These are phyloP conservation scores for Cyberlindnera japonica DNA, from an alignment of 805 yeast genomes.

Conservation along the genomic window DNA sequence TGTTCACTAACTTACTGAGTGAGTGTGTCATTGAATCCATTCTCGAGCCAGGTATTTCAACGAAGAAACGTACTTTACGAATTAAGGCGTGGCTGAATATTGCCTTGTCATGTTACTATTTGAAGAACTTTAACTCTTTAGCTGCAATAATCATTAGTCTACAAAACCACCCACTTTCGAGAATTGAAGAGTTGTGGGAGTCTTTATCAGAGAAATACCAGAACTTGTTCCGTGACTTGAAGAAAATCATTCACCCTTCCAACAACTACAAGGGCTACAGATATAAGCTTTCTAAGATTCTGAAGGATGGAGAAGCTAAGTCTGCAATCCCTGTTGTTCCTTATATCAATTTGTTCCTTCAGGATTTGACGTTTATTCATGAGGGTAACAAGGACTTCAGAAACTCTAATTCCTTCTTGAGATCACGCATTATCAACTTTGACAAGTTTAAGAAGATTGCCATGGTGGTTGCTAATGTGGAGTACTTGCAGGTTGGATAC, in stretches of 20 bases:
- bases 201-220: slow-evolving; percentile 54
- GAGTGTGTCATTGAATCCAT: slow-evolving; percentile 71
- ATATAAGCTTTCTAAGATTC: slow-evolving; percentile 52
- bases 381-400: slow-evolving; percentile 77
- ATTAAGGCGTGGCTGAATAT: slow-evolving; percentile 71
- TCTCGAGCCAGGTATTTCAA: slow-evolving; percentile 45
- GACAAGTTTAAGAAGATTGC: slow-evolving; percentile 71
- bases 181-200: slow-evolving; percentile 59
- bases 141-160: slow-evolving; percentile 76
- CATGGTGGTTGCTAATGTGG: slow-evolving; percentile 61
- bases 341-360: slow-evolving; percentile 67
- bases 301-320: slow-evolving; percentile 38
- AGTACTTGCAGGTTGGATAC: slow-evolving; percentile 64
- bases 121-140: slow-evolving; percentile 72
- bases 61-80: slow-evolving; percentile 49
- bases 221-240: slow-evolving; percentile 59
- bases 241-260: slow-evolving; percentile 69
- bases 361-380: slow-evolving; percentile 74
- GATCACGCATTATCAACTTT: slow-evolving; percentile 56
- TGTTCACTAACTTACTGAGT: slow-evolving; percentile 68
- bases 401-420: slow-evolving; percentile 48
- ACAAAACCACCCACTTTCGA: slow-evolving; percentile 66
- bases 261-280: slow-evolving; percentile 71
- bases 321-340: slow-evolving; percentile 64
- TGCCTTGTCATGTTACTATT: slow-evolving; percentile 66